Evolutionary conservation across 768 basidiomycete genomes (phyloP).

Genomic region (Chalciporus chontae): DNA sequence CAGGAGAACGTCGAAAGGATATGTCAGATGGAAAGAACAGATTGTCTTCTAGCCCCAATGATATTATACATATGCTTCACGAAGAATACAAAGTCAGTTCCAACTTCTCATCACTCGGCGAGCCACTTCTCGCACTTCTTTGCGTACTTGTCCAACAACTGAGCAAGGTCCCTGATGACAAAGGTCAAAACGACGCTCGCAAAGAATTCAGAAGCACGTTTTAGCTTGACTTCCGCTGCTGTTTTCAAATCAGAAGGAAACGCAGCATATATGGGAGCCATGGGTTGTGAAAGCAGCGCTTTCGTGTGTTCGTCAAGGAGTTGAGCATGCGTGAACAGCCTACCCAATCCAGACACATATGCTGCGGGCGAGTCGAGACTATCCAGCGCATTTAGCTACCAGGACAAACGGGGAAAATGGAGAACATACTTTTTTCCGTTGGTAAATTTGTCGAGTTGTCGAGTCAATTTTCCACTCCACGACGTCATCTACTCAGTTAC

Average conservation of each 20-base stretch:
- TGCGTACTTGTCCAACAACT: conserved; percentile 87
- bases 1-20: conserved; percentile 6
- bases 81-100: conserved; percentile 24
- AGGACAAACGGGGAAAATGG: conserved; percentile 2
- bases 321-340: conserved; percentile 70
- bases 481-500: conserved; percentile 42
- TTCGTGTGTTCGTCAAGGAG: conserved; percentile 85
- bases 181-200: conserved; percentile 85
- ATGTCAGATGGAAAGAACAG: conserved; percentile 28
- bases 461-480: conserved; percentile 71
- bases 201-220: conserved; percentile 87
- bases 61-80: conserved; percentile 33
- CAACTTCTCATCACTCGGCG: conserved; percentile 53
- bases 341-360: conserved; percentile 74
- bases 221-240: conserved; percentile 70
- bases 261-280: conserved; percentile 69
- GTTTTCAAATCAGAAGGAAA: conserved; percentile 62
- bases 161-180: conserved; percentile 83
- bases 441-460: conserved; percentile 79
- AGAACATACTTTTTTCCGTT: conserved; percentile 77
- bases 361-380: conserved; percentile 87
- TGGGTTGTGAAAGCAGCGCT: conserved; percentile 61
- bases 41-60: conserved; percentile 32
- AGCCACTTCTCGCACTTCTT: conserved; percentile 94
- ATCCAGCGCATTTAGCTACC: conserved; percentile 15